These are phyloP conservation scores for Eucalyptus regnans DNA, from an alignment of 345 rosid genomes.

Conservation along the genomic window DNA sequence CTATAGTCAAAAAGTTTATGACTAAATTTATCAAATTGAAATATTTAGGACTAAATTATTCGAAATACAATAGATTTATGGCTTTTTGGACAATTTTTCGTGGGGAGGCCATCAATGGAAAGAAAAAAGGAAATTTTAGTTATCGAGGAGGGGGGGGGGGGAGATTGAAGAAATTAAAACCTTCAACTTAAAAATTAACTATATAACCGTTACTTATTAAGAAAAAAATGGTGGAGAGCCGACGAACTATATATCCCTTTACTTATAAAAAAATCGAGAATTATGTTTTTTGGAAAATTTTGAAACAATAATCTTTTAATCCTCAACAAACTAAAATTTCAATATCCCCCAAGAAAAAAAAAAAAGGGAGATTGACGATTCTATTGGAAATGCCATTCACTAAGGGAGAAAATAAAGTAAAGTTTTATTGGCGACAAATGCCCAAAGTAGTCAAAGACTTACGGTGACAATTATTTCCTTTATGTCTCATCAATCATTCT, in stretches of 20 bases:
- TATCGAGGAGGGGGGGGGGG: rapidly evolving
- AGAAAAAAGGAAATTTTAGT: not conserved
- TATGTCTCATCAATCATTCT: not conserved
- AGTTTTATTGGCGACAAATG: not conserved
- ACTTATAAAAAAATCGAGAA: not conserved
- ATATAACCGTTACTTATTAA: not conserved
- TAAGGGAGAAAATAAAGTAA: not conserved
- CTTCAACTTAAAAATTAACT: not conserved
- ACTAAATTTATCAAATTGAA: not conserved
- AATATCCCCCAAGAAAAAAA: not conserved
- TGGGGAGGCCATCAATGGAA: not conserved
- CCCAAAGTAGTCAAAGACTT: not conserved
- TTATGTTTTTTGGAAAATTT: not conserved
- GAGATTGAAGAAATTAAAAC: not conserved
- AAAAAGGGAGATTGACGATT: not conserved
- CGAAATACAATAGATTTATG: not conserved
- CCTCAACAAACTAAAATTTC: not conserved
- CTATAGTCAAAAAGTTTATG: not conserved
- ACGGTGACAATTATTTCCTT: not conserved
- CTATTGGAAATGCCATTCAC: not conserved
- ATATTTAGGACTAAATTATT: not conserved
- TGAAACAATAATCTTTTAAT: not conserved
- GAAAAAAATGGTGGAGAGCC: not conserved
- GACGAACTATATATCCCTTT: not conserved
- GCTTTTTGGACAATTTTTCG: not conserved